Evolutionary conservation across 352 stramenopile genomes (phyloP).

Genomic region (Globisporangium heterothallicum): DNA sequence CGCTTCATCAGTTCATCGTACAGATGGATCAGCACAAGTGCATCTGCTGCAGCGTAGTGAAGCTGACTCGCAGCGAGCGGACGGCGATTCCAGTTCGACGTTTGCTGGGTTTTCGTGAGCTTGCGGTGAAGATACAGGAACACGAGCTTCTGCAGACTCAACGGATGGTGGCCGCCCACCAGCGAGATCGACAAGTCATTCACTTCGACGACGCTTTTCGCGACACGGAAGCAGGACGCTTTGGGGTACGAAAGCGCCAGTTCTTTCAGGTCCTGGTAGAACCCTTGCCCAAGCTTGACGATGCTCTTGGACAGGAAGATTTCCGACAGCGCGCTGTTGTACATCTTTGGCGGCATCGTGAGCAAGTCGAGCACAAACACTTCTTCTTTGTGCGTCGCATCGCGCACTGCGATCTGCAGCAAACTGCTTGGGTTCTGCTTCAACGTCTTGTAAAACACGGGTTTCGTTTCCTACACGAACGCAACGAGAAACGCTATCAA

Average conservation of each 20-base stretch:
- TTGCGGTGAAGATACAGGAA: slow-evolving; percentile 65
- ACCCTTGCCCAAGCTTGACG: slow-evolving; percentile 65
- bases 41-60: slow-evolving; percentile 68
- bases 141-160: slow-evolving; percentile 77
- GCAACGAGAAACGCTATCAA: too few species aligned
- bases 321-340: slow-evolving; percentile 47
- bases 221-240: slow-evolving; percentile 62
- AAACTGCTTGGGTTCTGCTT: slow-evolving; percentile 42
- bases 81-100: slow-evolving; percentile 70
- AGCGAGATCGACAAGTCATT: slow-evolving; percentile 68
- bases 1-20: slow-evolving; percentile 48
- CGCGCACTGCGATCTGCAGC: slow-evolving; percentile 61
- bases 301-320: slow-evolving; percentile 62
- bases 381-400: slow-evolving; percentile 41
- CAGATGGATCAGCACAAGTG: slow-evolving; percentile 65
- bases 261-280: slow-evolving; percentile 59
- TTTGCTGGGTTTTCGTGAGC: slow-evolving; percentile 75
- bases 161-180: slow-evolving; percentile 32
- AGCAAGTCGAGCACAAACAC: slow-evolving; percentile 76
- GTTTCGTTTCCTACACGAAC: slow-evolving; percentile 49
- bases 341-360: slow-evolving; percentile 43
- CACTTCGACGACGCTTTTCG: slow-evolving; percentile 63
- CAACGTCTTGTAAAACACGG: slow-evolving; percentile 37
- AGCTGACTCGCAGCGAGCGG: slow-evolving; percentile 49
- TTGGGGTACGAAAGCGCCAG: slow-evolving; percentile 53